These are phyloP conservation scores for Seiridium cupressi DNA, from an alignment of 2,329 filamentous ascomycete species.

Conservation along the genomic window DNA sequence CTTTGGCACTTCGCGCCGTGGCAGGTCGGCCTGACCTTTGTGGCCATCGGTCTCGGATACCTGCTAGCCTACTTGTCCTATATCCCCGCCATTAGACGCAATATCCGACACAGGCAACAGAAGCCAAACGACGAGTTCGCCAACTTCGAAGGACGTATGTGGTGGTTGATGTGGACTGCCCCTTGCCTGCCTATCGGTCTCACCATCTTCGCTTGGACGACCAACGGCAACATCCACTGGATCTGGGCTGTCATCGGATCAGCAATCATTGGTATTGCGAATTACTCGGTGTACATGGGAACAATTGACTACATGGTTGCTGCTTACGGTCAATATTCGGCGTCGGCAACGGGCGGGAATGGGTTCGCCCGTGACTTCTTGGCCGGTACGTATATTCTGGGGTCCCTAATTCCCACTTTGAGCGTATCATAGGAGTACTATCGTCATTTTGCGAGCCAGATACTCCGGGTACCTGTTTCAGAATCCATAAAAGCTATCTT, in stretches of 20 bases:
- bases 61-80: conserved; percentile 57
- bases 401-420: too few species aligned
- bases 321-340: conserved; percentile 64
- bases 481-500: too few species aligned
- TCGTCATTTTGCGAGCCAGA: too few species aligned
- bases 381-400: conserved; percentile 40
- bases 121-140: conserved; percentile 49
- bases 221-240: conserved; percentile 55
- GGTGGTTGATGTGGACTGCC: conserved; percentile 58
- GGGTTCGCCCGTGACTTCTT: conserved; percentile 65
- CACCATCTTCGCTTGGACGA: conserved; percentile 62
- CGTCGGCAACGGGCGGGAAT: conserved; percentile 66
- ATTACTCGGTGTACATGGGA: conserved; percentile 63
- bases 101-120: conserved; percentile 37
- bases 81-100: conserved; percentile 43
- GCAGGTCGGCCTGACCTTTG: conserved; percentile 34
- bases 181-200: conserved; percentile 60
- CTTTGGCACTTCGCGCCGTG: conserved; percentile 54
- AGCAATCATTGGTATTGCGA: conserved; percentile 60
- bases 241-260: conserved; percentile 61
- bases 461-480: too few species aligned
- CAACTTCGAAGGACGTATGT: conserved; percentile 60
- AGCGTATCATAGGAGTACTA: too few species aligned
- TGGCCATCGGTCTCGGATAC: conserved; percentile 51
- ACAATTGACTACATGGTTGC: conserved; percentile 69